A percentile compares a stretch with the other conserved stretches of the same genome.
Conservation (phyloP, 2,329 filamentous ascomycete species). For the Cladophialophora yegresii region DNA sequence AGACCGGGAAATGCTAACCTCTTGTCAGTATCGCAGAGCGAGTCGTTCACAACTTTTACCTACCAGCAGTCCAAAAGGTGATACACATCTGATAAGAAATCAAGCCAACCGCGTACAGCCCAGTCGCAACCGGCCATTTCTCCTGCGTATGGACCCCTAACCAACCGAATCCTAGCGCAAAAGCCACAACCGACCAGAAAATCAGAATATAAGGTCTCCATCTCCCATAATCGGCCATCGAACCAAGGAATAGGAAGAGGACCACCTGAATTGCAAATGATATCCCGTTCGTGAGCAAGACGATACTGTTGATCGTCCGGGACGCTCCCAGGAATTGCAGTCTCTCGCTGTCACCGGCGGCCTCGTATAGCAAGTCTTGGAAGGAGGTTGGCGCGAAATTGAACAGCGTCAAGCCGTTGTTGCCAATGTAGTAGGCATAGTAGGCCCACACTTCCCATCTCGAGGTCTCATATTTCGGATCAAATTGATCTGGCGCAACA, state of each 20-base stretch:
- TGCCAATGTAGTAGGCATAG: constrained; percentile 66
- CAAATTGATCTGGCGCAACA: constrained; percentile 58
- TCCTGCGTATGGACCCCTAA: constrained; percentile 62
- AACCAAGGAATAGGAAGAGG: constrained; percentile 51
- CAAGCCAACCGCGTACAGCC: constrained; percentile 66
- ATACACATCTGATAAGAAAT: constrained; percentile 68
- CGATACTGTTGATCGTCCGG: constrained; percentile 65
- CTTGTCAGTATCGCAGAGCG: neutral
- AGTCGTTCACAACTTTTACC: neutral
- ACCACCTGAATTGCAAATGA: constrained; percentile 67
- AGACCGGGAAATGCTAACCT: constrained; percentile 59
- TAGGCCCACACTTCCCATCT: constrained; percentile 60
- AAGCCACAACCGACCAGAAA: constrained; percentile 62
- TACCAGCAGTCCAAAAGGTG: constrained; percentile 65
- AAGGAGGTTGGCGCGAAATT: constrained; percentile 67
- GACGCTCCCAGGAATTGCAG: constrained; percentile 59
- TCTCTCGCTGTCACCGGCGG: constrained; percentile 56
- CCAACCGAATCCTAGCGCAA: constrained; percentile 67
- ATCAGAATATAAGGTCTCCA: constrained; percentile 66
- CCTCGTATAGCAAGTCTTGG: constrained; percentile 64
- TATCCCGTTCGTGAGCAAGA: constrained; percentile 66
- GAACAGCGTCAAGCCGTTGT: constrained; percentile 65
- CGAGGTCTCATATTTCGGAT: constrained; percentile 55
- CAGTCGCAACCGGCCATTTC: constrained; percentile 63
- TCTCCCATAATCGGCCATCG: constrained; percentile 63